Base-by-base conservation (phyloP, 768 basidiomycete species). In the Hebeloma cylindrosporum region DNA sequence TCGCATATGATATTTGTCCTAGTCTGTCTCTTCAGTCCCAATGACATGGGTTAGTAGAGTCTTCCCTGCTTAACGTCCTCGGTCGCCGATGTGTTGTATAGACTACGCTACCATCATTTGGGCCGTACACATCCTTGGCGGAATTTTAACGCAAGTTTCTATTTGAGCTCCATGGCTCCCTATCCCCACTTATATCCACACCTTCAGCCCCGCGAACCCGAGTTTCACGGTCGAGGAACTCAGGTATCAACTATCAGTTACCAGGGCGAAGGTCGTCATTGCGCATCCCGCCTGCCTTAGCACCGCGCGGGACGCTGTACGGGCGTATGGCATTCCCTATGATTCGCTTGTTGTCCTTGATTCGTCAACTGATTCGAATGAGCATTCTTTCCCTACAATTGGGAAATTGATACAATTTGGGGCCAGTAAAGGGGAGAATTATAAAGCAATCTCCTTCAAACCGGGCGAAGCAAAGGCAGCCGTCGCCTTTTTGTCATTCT, bases 401-500 rank as follows among this genome's bases (percentile, higher is more conserved):
- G 69, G 78, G 11, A 61, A 73, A 3, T 68, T 85, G 22, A 63
- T 87, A 9, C 45, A 61, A 5, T 65, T 74, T 57, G 74, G 73
- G 42, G 47, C 54, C 57, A 56, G 54, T 45, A 52, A 57, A 47
- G 52, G 62, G 31, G 49, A 66, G 50, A 54, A 59, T 44, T 84
- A 77, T 53, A 57, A 60, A 20, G 77, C 83, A 42, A 63, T 67
- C 14, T 65, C 56, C 22, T 67, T 87, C 30, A 52, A 56, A 18
- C 69, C 71, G 9, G 85, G 83, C 7, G 85, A 85, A 61, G 79
- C 71, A 18, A 80, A 72, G 57, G 76, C 68, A 9, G 75, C 78
- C 32, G 47, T 88, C 10, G 85, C 87, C 4, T 81, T 87, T 53
- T 65, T 88, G 42, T 78, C 74, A 40, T 85, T 88, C 52, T 88